Base-by-base conservation (phyloP, 2,329 filamentous ascomycete genomes). In the Monosporascus sp. region DNA sequence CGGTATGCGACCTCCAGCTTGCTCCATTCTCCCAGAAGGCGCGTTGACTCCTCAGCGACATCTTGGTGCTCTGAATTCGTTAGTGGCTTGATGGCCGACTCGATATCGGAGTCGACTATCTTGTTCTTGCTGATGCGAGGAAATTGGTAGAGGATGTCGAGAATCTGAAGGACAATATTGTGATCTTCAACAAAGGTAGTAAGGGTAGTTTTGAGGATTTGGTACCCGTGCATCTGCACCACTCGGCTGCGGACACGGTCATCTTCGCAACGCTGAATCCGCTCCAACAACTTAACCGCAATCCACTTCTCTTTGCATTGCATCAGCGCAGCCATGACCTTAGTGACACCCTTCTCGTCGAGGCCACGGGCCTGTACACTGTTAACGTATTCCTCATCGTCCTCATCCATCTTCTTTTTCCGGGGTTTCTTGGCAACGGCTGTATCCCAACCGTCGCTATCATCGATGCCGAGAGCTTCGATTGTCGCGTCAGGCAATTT, bases 271-370 rank as follows among this genome's bases (percentile, higher is more conserved):
- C 83, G 82, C 71, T 96, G 90, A 57, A 99, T 91, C 50, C 94
- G 92, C 61, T 86, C 83, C 55, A 99, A 82, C 53, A 99, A 78
- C 73, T 97, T 97, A 73, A 97, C 91, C 3, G 90, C 91, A 71
- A 99, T 97, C 94, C 94, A 99, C 73, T 97, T 97, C 78, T 99
- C 94, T 73, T 96, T 96, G 79, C 91, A 96, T 71, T 97, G 93
- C 85, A 96, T 92, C 55, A 99, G 83, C 51, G 91, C 88, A 24
- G 93, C 92, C 66, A 69, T 69, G 46, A 69, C 66, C 48, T 68
- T 68, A n/a, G 66, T 67, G 37, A 68, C 66, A 37, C 64, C 66
- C 53, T 64, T 63, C 58, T 68, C 66, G 52, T 68, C 63, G 38
- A 69, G 63, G 16, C 61, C 63, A 48, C 66, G 65, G 56, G 66